These are phyloP conservation scores for Rhododendron williamsianum DNA, from an alignment of 148 eudicot species.

Conservation along the genomic window DNA sequence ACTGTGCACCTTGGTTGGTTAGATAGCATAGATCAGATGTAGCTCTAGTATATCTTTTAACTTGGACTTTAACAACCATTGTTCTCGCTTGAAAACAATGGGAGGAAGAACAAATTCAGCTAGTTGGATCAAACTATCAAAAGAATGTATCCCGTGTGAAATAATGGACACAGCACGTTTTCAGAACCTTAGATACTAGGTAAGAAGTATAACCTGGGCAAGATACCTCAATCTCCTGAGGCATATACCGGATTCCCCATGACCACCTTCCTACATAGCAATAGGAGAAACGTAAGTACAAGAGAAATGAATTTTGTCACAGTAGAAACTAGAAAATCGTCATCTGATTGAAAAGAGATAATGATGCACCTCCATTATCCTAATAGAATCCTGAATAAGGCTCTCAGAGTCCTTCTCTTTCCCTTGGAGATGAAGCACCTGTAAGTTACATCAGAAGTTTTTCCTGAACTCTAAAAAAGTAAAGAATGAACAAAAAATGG, in stretches of 20 bases:
- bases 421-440: constrained; percentile 84
- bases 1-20: not conserved
- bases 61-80: not conserved
- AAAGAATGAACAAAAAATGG: constrained; percentile 1
- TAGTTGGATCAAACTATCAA: not conserved
- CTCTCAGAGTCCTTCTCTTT: constrained; percentile 64
- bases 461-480: not conserved
- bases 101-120: constrained; percentile 7
- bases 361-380: constrained; percentile 63
- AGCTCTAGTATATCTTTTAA: not conserved
- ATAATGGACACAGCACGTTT: not conserved
- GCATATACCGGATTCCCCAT: constrained; percentile 67
- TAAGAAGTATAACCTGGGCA: constrained; percentile 57
- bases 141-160: not conserved
- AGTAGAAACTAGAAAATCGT: not conserved
- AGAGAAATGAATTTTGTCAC: constrained; percentile 2
- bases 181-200: not conserved
- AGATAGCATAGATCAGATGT: not conserved
- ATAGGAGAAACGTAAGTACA: constrained; percentile 10
- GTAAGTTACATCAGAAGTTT: constrained; percentile 11
- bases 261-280: constrained; percentile 66
- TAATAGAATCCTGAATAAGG: constrained; percentile 66
- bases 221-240: constrained; percentile 73
- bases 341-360: constrained; percentile 10
- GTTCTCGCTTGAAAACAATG: not conserved